A percentile compares a stretch with the other conserved stretches of the same genome.
Evolutionary conservation across 805 yeast genomes (phyloP).

Genomic region (Candida oleophila): DNA sequence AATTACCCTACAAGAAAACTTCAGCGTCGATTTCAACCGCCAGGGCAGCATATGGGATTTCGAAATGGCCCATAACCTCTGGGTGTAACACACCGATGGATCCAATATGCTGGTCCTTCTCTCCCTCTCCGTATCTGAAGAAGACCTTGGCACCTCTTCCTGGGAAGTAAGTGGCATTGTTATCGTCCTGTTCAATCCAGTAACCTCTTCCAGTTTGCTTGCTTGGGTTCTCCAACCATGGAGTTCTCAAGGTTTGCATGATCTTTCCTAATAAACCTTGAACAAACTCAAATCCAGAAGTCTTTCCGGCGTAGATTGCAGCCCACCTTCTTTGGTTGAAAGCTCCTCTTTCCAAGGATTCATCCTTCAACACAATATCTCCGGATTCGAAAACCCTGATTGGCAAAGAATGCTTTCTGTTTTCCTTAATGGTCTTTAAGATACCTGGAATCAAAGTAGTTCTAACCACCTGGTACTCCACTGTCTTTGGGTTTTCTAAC

Average conservation of each 20-base stretch:
- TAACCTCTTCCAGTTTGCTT: slow-evolving; percentile 66
- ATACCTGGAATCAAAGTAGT: slow-evolving; percentile 93
- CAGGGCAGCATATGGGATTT: slow-evolving; percentile 90
- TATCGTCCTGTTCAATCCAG: slow-evolving; percentile 75
- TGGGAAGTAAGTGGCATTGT: slow-evolving; percentile 81
- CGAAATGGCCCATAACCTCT: slow-evolving; percentile 81
- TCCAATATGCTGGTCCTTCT: slow-evolving; percentile 63
- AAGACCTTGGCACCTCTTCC: slow-evolving; percentile 93
- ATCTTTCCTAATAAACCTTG: slow-evolving; percentile 94
- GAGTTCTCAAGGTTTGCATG: slow-evolving; percentile 93
- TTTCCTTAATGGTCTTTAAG: slow-evolving; percentile 91
- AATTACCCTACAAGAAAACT: slow-evolving; percentile 60
- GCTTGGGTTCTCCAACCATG: slow-evolving; percentile 65
- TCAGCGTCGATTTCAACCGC: slow-evolving; percentile 88
- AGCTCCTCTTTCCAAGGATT: slow-evolving; percentile 80
- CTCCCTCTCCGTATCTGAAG: slow-evolving; percentile 66
- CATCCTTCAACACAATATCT: slow-evolving; percentile 87
- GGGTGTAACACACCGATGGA: slow-evolving; percentile 95
- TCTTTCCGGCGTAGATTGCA: slow-evolving; percentile 91
- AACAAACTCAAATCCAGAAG: slow-evolving; percentile 89
- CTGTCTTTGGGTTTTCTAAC: slow-evolving; percentile 93
- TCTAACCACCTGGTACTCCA: slow-evolving; percentile 97
- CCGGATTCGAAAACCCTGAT: slow-evolving; percentile 94
- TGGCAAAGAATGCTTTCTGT: slow-evolving; percentile 93
- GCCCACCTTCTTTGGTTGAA: slow-evolving; percentile 92